These are phyloP conservation scores for Solanum tacnaense DNA, from an alignment of 257 asterid species.

Conservation along the genomic window DNA sequence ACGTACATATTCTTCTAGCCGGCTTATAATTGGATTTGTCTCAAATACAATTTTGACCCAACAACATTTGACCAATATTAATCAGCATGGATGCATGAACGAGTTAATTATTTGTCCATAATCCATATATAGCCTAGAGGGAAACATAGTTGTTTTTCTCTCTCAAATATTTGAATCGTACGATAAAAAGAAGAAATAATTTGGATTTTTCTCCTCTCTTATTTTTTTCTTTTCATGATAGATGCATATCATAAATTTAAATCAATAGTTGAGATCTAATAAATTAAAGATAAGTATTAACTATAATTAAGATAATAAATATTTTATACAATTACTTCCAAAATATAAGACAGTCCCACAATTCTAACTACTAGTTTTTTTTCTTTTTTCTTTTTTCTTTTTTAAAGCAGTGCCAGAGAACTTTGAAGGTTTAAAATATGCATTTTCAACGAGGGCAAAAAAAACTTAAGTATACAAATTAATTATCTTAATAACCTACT, in stretches of 20 bases:
- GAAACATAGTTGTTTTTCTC: neutral
- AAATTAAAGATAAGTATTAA: too few species aligned
- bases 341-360: neutral
- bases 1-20: neutral
- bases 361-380: neutral
- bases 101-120: neutral
- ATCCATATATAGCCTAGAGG: neutral
- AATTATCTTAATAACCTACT: too few species aligned
- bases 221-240: neutral
- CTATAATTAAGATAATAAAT: neutral
- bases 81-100: neutral
- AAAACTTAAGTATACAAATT: too few species aligned
- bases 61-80: neutral
- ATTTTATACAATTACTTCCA: too few species aligned
- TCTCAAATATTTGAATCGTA: neutral
- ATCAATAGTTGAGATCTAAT: neutral
- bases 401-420: neutral
- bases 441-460: too few species aligned
- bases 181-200: neutral
- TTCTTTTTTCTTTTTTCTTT: too few species aligned
- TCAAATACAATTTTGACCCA: neutral
- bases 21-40: neutral
- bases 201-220: neutral
- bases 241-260: neutral
- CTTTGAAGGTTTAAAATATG: neutral